Evolutionary conservation across 2,329 filamentous ascomycete genomes (phyloP).

Genomic region (Biscogniauxia mediterranea): DNA sequence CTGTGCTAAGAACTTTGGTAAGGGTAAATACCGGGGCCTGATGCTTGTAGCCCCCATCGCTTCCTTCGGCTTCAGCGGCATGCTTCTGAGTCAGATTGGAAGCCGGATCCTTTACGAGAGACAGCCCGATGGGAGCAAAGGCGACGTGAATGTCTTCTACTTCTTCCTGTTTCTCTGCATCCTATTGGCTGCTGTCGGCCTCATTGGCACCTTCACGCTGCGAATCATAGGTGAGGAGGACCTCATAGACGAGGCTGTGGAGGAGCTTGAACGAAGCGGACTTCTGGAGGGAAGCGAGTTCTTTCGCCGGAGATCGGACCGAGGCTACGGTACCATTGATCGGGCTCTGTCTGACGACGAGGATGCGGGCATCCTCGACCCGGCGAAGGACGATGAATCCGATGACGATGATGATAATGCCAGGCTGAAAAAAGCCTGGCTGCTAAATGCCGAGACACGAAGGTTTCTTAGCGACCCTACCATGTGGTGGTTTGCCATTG

Average conservation of each 20-base stretch:
- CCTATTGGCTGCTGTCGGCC: constrained; percentile 67
- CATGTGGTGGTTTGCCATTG: constrained; percentile 92
- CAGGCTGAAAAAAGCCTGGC: constrained; percentile 77
- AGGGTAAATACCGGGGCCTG: constrained; percentile 81
- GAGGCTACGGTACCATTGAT: constrained; percentile 63
- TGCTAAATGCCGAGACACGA: constrained; percentile 87
- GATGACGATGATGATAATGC: constrained; percentile 44
- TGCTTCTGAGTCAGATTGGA: constrained; percentile 92
- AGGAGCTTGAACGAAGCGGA: constrained; percentile 87
- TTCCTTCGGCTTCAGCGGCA: constrained; percentile 86
- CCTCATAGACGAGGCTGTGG: constrained; percentile 85
- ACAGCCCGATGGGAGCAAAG: constrained; percentile 58
- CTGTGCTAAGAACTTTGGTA: constrained; percentile 96
- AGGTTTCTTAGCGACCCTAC: constrained; percentile 83
- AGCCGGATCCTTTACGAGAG: constrained; percentile 73
- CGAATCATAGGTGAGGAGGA: constrained; percentile 80
- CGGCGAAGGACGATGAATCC: constrained; percentile 33
- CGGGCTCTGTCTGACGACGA: constrained; percentile 41
- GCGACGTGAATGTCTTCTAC: constrained; percentile 71
- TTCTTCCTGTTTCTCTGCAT: constrained; percentile 85
- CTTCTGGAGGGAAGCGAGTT: constrained; percentile 73
- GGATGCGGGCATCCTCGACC: constrained; percentile 40
- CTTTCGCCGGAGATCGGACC: constrained; percentile 57
- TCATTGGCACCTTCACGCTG: constrained; percentile 72
- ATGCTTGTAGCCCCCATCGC: constrained; percentile 90